These are phyloP conservation scores for Penicillium occitanis DNA, from an alignment of 2,329 filamentous ascomycete species.

Conservation along the genomic window DNA sequence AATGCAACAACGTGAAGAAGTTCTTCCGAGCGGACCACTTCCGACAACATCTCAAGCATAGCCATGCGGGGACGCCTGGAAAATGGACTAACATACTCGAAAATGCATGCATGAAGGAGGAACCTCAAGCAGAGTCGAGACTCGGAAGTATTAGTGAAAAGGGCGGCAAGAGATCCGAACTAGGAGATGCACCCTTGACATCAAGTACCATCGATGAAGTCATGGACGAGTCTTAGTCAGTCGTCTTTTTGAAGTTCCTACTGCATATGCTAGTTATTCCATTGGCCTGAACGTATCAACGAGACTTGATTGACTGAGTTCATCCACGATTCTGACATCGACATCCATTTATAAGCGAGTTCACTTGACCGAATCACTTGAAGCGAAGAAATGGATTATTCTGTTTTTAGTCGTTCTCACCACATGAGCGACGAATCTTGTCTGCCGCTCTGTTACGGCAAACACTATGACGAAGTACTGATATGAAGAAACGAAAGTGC, in stretches of 20 bases:
- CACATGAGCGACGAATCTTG: not conserved
- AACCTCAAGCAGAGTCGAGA: conserved; percentile 45
- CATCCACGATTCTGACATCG: not conserved
- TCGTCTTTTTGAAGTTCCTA: not conserved
- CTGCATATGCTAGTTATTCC: not conserved
- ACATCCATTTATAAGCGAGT: not conserved
- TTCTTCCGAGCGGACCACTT: conserved; percentile 98
- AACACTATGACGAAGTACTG: not conserved
- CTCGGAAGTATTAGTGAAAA: conserved; percentile 29
- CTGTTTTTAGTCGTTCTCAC: not conserved
- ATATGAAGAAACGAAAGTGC: conserved; percentile 2
- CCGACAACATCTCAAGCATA: conserved; percentile 96
- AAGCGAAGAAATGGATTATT: not conserved
- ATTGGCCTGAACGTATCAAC: not conserved
- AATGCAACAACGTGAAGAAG: conserved; percentile 98
- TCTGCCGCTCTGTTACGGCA: not conserved
- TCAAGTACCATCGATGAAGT: conserved; percentile 27
- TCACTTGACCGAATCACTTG: not conserved
- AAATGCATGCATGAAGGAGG: conserved; percentile 93
- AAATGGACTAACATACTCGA: conserved; percentile 99
- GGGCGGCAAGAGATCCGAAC: conserved; percentile 20
- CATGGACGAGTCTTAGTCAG: conserved; percentile 24
- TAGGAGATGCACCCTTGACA: conserved; percentile 16
- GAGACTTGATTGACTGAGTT: not conserved
- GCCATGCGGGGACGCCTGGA: conserved; percentile 89